Evolutionary conservation across 805 yeast genomes (phyloP), one percentile per base, ranked within the genome.

Genomic region (Wickerhamiella occidentalis): DNA sequence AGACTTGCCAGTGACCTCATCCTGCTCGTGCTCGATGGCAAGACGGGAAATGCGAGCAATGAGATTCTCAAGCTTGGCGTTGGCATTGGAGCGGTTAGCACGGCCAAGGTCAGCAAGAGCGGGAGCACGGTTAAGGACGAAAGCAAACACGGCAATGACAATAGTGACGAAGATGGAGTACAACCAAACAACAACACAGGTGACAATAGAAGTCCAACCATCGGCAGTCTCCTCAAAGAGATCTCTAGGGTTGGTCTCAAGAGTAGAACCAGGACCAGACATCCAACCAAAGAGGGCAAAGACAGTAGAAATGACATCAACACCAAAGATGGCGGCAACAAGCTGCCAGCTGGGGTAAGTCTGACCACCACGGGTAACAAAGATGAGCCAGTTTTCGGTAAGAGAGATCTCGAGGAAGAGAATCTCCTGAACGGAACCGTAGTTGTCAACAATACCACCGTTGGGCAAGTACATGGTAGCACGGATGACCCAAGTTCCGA

Each of bases 271-370:
- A 44, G 64, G 60, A 52, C 67, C 68, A 51, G 67, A 63, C 54
- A 94, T 81, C 95, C 95, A 86, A 64, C 96, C 96, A 80, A 86
- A 86, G 67, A 85, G 72, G 63, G 83, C 71, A 80, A 86, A 86
- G 81, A 85, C 77, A 57, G 95, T 85, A 59, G 96, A 90, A 63
- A 86, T 73, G 76, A 85, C 74, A 74, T 86, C 95, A 67, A 86
- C 96, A 69, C 74, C 76, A 65, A 85, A 76, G 64, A 86, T 94
- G 67, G 96, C 96, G 77, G 87, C 92, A 63, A 90, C 67, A 72
- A 86, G 81, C 79, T 86, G 95, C 95, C 95, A 86, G 47, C 94
- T 82, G 76, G 96, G 96, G 90, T 88, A 80, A 85, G 88, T 86
- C 71, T 94, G 94, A 75, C 95, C 95, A 69, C 95, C 95, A 78